Base-by-base conservation (phyloP, 208 protist species). In the Histomonas meleagridis region DNA sequence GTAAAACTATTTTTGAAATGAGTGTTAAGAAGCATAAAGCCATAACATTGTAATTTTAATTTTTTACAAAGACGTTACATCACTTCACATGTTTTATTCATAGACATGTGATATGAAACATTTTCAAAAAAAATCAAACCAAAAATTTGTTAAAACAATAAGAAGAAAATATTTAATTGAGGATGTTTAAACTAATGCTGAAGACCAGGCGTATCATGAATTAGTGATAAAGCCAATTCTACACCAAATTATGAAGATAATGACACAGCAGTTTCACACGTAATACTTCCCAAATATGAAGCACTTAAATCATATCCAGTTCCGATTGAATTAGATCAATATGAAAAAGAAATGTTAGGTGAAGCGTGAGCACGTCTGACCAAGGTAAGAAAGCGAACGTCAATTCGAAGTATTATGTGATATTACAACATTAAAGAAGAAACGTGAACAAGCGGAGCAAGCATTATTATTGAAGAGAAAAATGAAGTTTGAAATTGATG, bases 341-440 rank as follows among this genome's bases (percentile, higher is more conserved):
- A 97, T 93, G 97, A 99, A 92, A 97, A 98, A 92, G 98, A 99
- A 92, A 95, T 95, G 94, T 93, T 99, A 28, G 95, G 95, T 32
- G 98, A 99, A 94, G 98, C 98, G 0, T 95, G 98, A n/a, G 98
- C 98, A 51, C 97, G 98, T 92, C 95, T 99, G 23, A 98, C 98
- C 49, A 91, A 69, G 86, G 86, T 43, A 99, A 99, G 95, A 99
- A 99, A 92, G 94, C 93, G 97, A 99, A 94, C 96, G 97, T 92
- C 96, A 99, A 95, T 95, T 99, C 38, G 96, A 98, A 86, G 97
- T 99, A 92, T 97, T 98, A 0, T 94, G 97, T 49, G 96, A 98
- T 86, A 95, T 99, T 14, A 97, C 98, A 0, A 95, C 95, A 90
- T 94, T 99, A 55, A 97, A 99, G 95, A 99, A 98, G 94, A 79